A percentile compares a stretch with the other conserved stretches of the same genome.
These are phyloP conservation scores for Aphanomyces invadans DNA, from an alignment of 352 stramenopile genomes.

Conservation along the genomic window DNA sequence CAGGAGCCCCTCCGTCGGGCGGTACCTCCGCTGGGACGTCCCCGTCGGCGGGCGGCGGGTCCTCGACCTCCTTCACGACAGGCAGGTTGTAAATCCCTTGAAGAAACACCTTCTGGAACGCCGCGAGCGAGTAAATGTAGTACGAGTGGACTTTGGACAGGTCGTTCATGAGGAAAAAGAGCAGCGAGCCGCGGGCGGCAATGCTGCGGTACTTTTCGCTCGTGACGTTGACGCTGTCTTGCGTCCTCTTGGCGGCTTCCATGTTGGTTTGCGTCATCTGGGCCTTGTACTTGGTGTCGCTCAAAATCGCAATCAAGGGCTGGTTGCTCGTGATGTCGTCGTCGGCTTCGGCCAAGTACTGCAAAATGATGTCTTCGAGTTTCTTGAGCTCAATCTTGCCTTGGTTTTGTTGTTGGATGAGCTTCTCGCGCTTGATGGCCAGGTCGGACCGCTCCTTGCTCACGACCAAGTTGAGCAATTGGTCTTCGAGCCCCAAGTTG, in stretches of 20 bases:
- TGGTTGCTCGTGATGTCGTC: conserved; percentile 98
- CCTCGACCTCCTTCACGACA: conserved; percentile 32
- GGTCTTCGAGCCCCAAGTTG: conserved; percentile 86
- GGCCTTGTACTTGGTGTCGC: conserved; percentile 92
- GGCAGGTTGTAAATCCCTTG: conserved; percentile 91
- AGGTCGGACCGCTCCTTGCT: conserved; percentile 86
- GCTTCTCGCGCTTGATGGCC: conserved; percentile 76
- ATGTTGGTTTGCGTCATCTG: conserved; percentile 89
- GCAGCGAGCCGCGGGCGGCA: conserved; percentile 84
- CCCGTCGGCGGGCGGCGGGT: conserved; percentile 21
- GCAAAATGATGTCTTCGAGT: conserved; percentile 92
- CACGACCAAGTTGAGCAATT: conserved; percentile 88
- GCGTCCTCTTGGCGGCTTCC: conserved; percentile 87
- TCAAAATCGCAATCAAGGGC: conserved; percentile 92
- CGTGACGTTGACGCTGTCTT: conserved; percentile 89
- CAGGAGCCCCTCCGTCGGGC: conserved; percentile 25
- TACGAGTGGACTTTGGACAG: conserved; percentile 96
- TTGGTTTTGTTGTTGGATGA: conserved; percentile 93
- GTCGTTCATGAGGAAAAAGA: conserved; percentile 97
- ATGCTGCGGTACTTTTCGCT: conserved; percentile 94
- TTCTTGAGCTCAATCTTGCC: conserved; percentile 96
- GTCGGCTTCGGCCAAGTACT: conserved; percentile 91
- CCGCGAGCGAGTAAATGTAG: conserved; percentile 95
- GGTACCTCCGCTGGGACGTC: conserved; percentile 21
- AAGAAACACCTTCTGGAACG: conserved; percentile 94